Percentiles rank a stretch among this genome's conserved stretches.
phyloP scores from a whole-genome alignment of 23 red algal species.

The Gracilaria vermiculophylla region DNA sequence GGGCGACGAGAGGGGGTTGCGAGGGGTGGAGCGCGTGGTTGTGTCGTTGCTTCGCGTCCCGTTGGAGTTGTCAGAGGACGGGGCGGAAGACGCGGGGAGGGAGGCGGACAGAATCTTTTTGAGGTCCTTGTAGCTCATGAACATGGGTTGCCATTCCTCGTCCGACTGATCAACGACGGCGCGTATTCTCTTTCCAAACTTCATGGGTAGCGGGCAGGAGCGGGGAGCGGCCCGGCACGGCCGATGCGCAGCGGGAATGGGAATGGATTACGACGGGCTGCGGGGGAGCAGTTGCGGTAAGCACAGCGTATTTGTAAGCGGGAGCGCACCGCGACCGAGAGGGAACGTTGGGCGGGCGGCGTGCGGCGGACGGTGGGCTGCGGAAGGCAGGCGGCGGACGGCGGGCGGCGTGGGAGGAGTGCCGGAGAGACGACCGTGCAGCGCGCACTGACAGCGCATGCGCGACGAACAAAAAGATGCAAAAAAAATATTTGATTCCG shows the following conservation, averaged over 20 bases:
- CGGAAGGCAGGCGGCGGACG: too few species aligned
- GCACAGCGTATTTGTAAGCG: not conserved
- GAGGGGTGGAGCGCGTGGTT: not conserved
- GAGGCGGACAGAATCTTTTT: constrained; percentile 57
- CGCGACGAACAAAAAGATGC: too few species aligned
- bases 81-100: not conserved
- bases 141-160: constrained; percentile 79
- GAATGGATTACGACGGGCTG: too few species aligned
- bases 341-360: too few species aligned
- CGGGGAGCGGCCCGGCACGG: not conserved
- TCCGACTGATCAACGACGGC: constrained; percentile 65
- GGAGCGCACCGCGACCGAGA: too few species aligned
- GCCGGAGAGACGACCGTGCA: too few species aligned
- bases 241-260: not conserved
- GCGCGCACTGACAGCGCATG: too few species aligned
- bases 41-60: constrained; percentile 7
- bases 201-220: constrained; percentile 55
- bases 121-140: constrained; percentile 92
- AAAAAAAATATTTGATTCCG: too few species aligned
- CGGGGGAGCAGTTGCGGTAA: not conserved
- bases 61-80: not conserved
- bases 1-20: not conserved
- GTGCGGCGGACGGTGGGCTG: too few species aligned
- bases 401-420: too few species aligned
- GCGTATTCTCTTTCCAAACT: constrained; percentile 94